These are phyloP conservation scores for Cyclotella choctawhatcheeana DNA, from an alignment of 108 stramenopile species.

Conservation along the genomic window DNA sequence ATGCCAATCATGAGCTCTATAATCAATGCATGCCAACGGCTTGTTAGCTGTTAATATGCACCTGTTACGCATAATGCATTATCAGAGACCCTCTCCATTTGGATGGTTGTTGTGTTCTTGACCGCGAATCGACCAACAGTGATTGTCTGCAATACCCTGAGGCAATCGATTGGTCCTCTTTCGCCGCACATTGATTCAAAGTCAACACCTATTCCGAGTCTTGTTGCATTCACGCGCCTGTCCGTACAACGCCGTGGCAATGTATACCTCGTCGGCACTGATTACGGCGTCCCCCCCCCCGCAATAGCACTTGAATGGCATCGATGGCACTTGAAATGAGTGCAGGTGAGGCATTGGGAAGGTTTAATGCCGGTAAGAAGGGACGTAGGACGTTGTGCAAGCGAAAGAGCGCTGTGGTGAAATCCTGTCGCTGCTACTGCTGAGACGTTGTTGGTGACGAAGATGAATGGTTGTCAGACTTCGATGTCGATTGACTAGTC, in stretches of 20 bases:
- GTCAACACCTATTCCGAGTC: not conserved
- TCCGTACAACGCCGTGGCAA: conserved; percentile 79
- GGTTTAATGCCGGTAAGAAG: conserved; percentile 80
- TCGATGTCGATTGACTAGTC: not conserved
- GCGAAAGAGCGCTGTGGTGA: conserved; percentile 80
- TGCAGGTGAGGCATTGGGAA: conserved; percentile 72
- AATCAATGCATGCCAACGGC: too few species aligned
- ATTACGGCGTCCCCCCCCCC: conserved; percentile 87
- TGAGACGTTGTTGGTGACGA: conserved; percentile 24
- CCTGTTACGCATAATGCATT: too few species aligned
- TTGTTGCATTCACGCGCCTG: conserved; percentile 44
- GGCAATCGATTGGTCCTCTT: conserved; percentile 54
- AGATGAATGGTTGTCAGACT: not conserved
- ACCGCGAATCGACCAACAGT: conserved; percentile 56
- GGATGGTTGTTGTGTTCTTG: too few species aligned
- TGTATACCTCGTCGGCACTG: conserved; percentile 70
- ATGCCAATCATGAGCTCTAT: too few species aligned
- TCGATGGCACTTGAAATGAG: conserved; percentile 73
- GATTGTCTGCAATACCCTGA: conserved; percentile 50
- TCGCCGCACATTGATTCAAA: conserved; percentile 25
- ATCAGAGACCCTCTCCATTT: too few species aligned
- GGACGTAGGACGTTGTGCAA: conserved; percentile 82
- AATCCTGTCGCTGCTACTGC: conserved; percentile 38
- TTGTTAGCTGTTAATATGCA: too few species aligned
- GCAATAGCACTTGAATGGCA: conserved; percentile 68